These are phyloP conservation scores for Chamaecrista fasciculata DNA, from an alignment of 306 rosid genomes.

Conservation along the genomic window DNA sequence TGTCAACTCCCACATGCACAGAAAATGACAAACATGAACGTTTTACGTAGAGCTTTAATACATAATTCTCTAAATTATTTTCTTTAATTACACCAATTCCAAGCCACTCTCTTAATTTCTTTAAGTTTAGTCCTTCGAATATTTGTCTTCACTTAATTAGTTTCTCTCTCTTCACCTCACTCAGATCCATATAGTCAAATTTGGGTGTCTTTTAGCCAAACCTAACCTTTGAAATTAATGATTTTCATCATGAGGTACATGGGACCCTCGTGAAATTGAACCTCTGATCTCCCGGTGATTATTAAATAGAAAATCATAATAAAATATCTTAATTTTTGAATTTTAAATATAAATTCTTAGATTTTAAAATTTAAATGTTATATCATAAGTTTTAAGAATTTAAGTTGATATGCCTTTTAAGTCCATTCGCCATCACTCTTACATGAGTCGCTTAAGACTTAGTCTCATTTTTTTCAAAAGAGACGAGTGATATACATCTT, in stretches of 20 bases:
- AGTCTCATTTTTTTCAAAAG: too few relatives aligned
- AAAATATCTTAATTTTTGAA: too few relatives aligned
- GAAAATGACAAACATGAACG: slow-evolving; percentile 19
- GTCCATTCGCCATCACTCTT: too few relatives aligned
- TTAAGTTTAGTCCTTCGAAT: slow-evolving; percentile 42
- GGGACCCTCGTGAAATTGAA: slow-evolving; percentile 40
- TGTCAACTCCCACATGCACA: slow-evolving; percentile 31
- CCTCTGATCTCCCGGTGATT: too few relatives aligned
- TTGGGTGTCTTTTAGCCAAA: slow-evolving; percentile 45
- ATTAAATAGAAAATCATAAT: too few relatives aligned
- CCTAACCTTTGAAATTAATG: slow-evolving; percentile 46
- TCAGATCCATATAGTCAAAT: slow-evolving; percentile 45
- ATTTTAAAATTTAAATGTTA: too few relatives aligned
- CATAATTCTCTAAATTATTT: slow-evolving; percentile 32
- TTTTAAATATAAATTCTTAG: too few relatives aligned
- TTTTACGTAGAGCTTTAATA: slow-evolving; percentile 19
- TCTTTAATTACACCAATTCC: slow-evolving; percentile 22
- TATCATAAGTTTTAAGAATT: too few relatives aligned
- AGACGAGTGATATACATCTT: too few relatives aligned
- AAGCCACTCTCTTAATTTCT: slow-evolving; percentile 24
- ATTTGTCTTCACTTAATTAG: slow-evolving; percentile 46
- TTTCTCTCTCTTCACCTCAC: slow-evolving; percentile 25
- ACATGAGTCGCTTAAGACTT: too few relatives aligned
- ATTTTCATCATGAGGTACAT: slow-evolving; percentile 48
- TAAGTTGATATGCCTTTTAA: too few relatives aligned